Evolutionary conservation across 1,139 yeast genomes (phyloP), one percentile per base, ranked within the genome.

Genomic region (Scheffersomyces lignicola): DNA sequence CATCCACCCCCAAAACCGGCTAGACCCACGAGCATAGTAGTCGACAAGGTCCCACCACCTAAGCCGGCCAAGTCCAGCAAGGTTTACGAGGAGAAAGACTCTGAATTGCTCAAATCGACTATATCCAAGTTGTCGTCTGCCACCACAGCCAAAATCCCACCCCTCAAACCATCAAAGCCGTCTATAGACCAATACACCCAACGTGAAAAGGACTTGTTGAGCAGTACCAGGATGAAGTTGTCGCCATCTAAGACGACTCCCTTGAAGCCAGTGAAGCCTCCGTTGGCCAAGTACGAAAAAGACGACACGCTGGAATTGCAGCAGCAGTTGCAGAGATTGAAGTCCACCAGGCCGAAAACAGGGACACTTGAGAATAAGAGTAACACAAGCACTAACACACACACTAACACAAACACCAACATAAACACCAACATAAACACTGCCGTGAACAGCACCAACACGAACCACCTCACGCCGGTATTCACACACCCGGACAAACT

Each of bases 1-100:
- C 23, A 30, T 8, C 38, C 42, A 3, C 31, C 30, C n/a, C 35
- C 33, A 13, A 32, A 32, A 29, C 38, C 35, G 10, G 18, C 17
- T 3, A 24, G 25, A 22, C 26, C 31, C 15, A 15, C 21, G 7
- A 5, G 10, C 7, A 21, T 10, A 11, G 22, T 4, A 9, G 5
- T 9, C 7, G 18, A 27, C 11, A 27, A 16, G 7, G 31, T 5
- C 7, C 10, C 14, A 29, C 29, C 29, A 15, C 20, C 20, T 4
- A 43, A 45, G 28, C 45, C 45, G 18, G 24, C 25, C 4, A 44
- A 41, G 11, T 49, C 50, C 3, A 38, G 42, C 26, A 38, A 43
- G n/a, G 43, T 45, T 7, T 60, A 58, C 35, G 55, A 58, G 33
- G 48, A 48, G 22, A 39, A 38, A 15, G 67, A 60, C 32, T 34